Conservation (phyloP, 2,329 filamentous ascomycete species). For the Verruconis gallopava region DNA sequence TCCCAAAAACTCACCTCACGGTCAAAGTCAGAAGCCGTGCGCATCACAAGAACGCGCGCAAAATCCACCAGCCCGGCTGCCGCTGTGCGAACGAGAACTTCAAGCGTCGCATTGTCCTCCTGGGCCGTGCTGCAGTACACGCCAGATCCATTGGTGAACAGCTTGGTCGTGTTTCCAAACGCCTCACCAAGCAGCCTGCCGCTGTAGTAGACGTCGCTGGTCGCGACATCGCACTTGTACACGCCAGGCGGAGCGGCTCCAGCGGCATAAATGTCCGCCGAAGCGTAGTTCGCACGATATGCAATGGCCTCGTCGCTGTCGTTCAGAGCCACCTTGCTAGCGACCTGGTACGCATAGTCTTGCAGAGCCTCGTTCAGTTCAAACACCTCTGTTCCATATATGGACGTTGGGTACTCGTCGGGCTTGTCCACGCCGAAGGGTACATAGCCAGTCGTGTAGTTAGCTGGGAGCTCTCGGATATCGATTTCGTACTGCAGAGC, state of each 20-base stretch:
- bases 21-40: slow-evolving; percentile 54
- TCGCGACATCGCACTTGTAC: slow-evolving; percentile 21
- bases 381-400: slow-evolving; percentile 32
- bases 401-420: slow-evolving; percentile 24
- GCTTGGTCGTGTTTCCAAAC: slow-evolving; percentile 19
- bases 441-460: slow-evolving; percentile 56
- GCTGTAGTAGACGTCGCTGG: slow-evolving; percentile 20
- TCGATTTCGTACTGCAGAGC: slow-evolving; percentile 67
- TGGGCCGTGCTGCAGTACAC: slow-evolving; percentile 23
- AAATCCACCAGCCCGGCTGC: slow-evolving; percentile 20
- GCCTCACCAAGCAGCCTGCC: slow-evolving; percentile 18
- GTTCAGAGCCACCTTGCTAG: slow-evolving; percentile 23
- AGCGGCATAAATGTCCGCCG: slow-evolving; percentile 15
- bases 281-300: slow-evolving; percentile 26
- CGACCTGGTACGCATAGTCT: slow-evolving; percentile 21
- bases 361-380: slow-evolving; percentile 28
- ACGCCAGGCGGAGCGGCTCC: slow-evolving; percentile 17
- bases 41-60: slow-evolving; percentile 22
- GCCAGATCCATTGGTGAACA: slow-evolving; percentile 24
- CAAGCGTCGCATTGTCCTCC: slow-evolving; percentile 25
- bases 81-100: slow-evolving; percentile 20
- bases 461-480: slow-evolving; percentile 50
- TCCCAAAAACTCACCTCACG: too few relatives aligned
- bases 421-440: slow-evolving; percentile 46
- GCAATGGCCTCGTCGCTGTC: slow-evolving; percentile 23